Evolutionary conservation across 1,284 basidiomycete genomes (phyloP).

Genomic region (Ustilago esculenta): DNA sequence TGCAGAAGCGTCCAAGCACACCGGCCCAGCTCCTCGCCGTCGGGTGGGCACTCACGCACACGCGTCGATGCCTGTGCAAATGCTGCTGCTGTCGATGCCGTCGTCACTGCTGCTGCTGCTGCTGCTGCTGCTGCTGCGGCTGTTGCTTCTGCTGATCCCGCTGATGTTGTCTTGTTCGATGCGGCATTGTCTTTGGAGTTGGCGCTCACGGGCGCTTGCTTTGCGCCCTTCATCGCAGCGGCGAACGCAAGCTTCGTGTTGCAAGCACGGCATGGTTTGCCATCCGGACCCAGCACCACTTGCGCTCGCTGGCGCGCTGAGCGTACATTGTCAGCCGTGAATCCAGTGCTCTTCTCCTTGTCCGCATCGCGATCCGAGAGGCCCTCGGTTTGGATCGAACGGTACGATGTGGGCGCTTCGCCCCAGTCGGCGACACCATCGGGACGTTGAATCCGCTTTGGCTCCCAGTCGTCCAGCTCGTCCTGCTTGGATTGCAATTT

Average conservation of each 20-base stretch:
- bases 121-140: constrained; percentile 7
- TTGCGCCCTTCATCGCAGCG: constrained; percentile 54
- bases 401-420: constrained; percentile 71
- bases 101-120: constrained; percentile 2
- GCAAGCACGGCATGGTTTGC: constrained; percentile 66
- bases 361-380: constrained; percentile 62
- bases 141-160: constrained; percentile 5
- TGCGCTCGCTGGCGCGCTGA: constrained; percentile 17
- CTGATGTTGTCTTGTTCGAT: not conserved
- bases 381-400: constrained; percentile 61
- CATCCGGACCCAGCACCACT: constrained; percentile 63
- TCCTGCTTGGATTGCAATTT: constrained; percentile 72
- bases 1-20: constrained; percentile 64
- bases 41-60: constrained; percentile 54
- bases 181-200: not conserved
- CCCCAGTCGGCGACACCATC: constrained; percentile 88
- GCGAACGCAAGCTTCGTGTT: constrained; percentile 62
- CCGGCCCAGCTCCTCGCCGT: constrained; percentile 60
- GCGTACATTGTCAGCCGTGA: constrained; percentile 21
- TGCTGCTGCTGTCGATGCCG: constrained; percentile 7
- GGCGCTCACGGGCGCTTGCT: not conserved
- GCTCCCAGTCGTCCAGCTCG: constrained; percentile 84
- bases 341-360: constrained; percentile 19
- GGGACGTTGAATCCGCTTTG: constrained; percentile 83
- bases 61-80: constrained; percentile 3